Evolutionary conservation across 2,329 filamentous ascomycete genomes (phyloP).

Genomic region (Claviceps fusiformis): DNA sequence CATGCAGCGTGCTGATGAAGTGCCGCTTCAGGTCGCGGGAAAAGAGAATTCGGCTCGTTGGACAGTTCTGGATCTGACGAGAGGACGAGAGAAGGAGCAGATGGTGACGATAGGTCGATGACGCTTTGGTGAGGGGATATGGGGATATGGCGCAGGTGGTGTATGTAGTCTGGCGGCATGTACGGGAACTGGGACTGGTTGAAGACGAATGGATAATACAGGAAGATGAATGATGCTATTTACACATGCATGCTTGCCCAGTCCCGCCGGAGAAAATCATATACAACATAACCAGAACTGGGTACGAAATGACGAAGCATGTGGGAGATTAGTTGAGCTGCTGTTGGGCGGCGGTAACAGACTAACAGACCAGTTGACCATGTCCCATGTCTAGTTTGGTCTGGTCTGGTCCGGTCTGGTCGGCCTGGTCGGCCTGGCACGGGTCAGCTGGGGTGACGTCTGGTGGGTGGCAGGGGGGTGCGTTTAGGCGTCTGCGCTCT

Average conservation of each 20-base stretch:
- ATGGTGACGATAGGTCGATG: neutral
- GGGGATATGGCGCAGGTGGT: neutral
- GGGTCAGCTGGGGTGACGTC: no score
- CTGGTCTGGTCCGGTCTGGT: no score
- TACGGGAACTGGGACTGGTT: no score
- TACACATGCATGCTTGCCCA: neutral
- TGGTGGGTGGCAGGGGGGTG: no score
- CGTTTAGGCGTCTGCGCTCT: no score
- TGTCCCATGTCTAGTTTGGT: no score
- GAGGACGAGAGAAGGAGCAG: neutral
- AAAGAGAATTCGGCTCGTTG: neutral
- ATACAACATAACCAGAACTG: no score
- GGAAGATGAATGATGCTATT: neutral
- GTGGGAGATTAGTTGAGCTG: neutral
- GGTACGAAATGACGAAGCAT: neutral
- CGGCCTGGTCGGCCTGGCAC: no score
- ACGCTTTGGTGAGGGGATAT: neutral
- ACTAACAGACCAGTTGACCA: no score
- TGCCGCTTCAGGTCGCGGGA: neutral
- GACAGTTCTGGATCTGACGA: neutral
- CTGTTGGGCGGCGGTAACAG: neutral
- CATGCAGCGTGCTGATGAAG: neutral
- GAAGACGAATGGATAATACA: neutral
- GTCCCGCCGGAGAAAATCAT: neutral
- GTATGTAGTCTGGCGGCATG: neutral